phyloP scores from a whole-genome alignment of 78 protist species.

The Pigoraptor vietnamica region DNA sequence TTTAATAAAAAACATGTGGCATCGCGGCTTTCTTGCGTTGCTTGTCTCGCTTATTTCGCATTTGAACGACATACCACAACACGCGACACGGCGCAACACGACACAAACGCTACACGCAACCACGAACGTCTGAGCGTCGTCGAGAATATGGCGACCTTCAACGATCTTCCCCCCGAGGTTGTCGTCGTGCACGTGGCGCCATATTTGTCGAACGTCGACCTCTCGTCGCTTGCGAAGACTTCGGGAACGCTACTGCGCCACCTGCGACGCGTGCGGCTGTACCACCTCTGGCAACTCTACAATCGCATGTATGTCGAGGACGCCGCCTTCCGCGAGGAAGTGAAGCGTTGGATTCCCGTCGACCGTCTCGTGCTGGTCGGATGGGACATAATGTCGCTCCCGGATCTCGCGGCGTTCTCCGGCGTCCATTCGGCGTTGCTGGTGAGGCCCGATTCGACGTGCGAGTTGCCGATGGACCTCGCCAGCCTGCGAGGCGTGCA shows the following conservation, averaged over 20 bases:
- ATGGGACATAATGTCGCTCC: not conserved
- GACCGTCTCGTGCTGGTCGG: not conserved
- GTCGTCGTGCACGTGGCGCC: not conserved
- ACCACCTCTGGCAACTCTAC: not conserved
- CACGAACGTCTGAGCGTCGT: too few species aligned
- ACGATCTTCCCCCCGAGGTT: not conserved
- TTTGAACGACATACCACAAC: too few species aligned
- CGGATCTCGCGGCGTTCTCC: not conserved
- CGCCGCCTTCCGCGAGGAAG: not conserved
- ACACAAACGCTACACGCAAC: too few species aligned
- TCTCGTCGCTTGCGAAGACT: not conserved
- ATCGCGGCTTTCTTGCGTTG: too few species aligned
- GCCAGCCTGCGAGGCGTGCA: not conserved
- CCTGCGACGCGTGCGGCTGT: not conserved
- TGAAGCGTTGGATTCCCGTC: not conserved
- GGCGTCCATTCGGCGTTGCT: not conserved
- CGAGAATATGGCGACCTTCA: too few species aligned
- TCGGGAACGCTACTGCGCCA: not conserved
- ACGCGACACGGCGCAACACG: too few species aligned
- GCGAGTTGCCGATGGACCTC: not conserved
- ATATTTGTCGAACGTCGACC: not conserved
- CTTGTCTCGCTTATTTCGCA: too few species aligned
- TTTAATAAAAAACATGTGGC: too few species aligned
- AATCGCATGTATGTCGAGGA: not conserved
- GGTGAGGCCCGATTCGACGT: not conserved